Evolutionary conservation across 2,329 filamentous ascomycete species (phyloP).

Genomic region (Paradendryphiella salina): DNA sequence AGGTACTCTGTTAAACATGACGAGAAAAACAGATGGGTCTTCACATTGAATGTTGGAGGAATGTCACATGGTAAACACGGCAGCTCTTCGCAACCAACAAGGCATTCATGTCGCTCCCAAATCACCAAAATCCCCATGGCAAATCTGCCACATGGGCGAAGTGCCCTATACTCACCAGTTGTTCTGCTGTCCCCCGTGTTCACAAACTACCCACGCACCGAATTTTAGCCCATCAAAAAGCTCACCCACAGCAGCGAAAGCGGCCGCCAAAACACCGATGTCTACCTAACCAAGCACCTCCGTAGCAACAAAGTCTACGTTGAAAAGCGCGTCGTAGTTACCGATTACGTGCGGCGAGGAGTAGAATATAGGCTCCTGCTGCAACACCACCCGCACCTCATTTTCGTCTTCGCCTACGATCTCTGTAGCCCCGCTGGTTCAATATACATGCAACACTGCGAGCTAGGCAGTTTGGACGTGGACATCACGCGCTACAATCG

Average conservation of each 20-base stretch:
- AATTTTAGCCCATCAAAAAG: background rate
- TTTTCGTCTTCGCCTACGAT: background rate
- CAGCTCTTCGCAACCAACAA: background rate
- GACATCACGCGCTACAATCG: constrained; percentile 5
- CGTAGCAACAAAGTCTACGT: background rate
- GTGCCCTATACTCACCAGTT: background rate
- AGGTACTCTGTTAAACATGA: too few species aligned
- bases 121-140: background rate
- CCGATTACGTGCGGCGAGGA: background rate
- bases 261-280: background rate
- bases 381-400: background rate
- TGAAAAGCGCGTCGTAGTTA: background rate
- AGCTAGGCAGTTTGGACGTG: constrained; percentile 19
- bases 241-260: background rate
- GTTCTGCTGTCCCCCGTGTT: background rate
- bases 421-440: background rate
- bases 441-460: constrained; percentile 21
- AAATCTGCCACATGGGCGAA: background rate
- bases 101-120: background rate
- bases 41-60: too few species aligned
- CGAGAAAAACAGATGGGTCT: too few species aligned
- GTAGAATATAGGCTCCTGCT: background rate
- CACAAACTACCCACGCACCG: background rate
- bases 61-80: too few species aligned
- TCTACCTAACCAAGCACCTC: background rate